A percentile compares a stretch with the other conserved stretches of the same genome.
Evolutionary conservation across 805 yeast species (phyloP).

Genomic region (Metschnikowia amazonensis): DNA sequence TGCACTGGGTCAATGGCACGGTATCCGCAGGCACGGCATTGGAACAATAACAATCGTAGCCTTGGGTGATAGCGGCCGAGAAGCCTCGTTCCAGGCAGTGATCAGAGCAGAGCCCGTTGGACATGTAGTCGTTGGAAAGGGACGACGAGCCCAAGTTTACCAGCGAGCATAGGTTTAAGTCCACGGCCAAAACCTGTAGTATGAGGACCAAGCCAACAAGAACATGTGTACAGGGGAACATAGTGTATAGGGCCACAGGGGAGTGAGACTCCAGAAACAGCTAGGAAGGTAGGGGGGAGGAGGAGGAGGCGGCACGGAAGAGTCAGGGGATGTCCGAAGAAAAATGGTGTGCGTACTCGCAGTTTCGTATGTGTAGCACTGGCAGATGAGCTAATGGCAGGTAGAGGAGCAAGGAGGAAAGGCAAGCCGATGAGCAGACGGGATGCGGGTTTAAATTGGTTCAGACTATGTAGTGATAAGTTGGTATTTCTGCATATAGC

Average conservation of each 20-base stretch:
- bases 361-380: not conserved
- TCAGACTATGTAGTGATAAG: not conserved
- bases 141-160: constrained; percentile 13
- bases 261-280: not conserved
- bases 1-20: constrained; percentile 32
- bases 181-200: constrained; percentile 11
- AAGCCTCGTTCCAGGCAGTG: constrained; percentile 32
- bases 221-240: constrained; percentile 1
- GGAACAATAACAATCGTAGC: constrained; percentile 60
- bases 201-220: constrained; percentile 2
- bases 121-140: constrained; percentile 22
- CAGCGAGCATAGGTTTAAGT: constrained; percentile 15
- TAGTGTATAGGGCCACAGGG: not conserved
- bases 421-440: not conserved
- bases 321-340: not conserved
- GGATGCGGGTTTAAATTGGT: too few relatives aligned
- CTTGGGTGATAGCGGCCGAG: constrained; percentile 52
- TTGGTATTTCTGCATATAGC: not conserved
- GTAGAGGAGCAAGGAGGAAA: not conserved
- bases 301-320: not conserved
- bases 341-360: not conserved
- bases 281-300: not conserved
- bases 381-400: not conserved
- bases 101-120: constrained; percentile 51
- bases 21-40: constrained; percentile 46